Base-by-base conservation (phyloP, 2,329 filamentous ascomycete species). In the Fusarium oxysporum region DNA sequence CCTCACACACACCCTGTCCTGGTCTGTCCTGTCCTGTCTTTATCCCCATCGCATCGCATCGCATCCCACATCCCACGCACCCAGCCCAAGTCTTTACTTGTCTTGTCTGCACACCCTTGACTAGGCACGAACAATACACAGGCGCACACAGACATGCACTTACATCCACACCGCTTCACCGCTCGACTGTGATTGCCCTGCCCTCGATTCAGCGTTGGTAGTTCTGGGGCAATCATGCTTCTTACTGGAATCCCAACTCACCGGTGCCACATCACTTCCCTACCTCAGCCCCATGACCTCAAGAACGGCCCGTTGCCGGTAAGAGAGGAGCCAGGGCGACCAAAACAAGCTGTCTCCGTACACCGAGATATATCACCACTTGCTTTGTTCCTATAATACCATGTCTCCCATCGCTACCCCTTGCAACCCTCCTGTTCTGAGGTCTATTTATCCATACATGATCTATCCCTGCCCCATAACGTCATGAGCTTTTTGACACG, bases 241-340 rank as follows among this genome's bases (percentile, higher is more conserved):
- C 64, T 59, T 54, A 57, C 70, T 71, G 68, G 63, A 66, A 64
- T 65, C 69, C 71, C 47, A 65, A 71, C 67, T 76, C 76, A 77
- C 76, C 71, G 71, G 76, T 78, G 76, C 76, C 76, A 78, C 76
- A 76, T 77, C 74, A 75, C 71, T 70, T 66, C 47, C 65, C 62
- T 72, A 67, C 69, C 44, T 70, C 61, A 72, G 65, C 72, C 74
- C 73, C 75, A 77, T 77, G 75, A 77, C 75, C 73, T 73, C 56
- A 61, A 66, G 40, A 57, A 61, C 65, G 60, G 60, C 70, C 65
- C 65, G 67, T 77, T 74, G 66, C 75, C 57, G 62, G 62, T 64
- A 66, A 44, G 53, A 53, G 63, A 62, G 38, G 62, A 69, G 68
- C 53, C 68, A 72, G 53, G 64, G 68, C 65, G 51, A 55, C 59